These are phyloP conservation scores for Arthrobotrys sphaeroides DNA, from an alignment of 2,329 filamentous ascomycete species.

Conservation along the genomic window DNA sequence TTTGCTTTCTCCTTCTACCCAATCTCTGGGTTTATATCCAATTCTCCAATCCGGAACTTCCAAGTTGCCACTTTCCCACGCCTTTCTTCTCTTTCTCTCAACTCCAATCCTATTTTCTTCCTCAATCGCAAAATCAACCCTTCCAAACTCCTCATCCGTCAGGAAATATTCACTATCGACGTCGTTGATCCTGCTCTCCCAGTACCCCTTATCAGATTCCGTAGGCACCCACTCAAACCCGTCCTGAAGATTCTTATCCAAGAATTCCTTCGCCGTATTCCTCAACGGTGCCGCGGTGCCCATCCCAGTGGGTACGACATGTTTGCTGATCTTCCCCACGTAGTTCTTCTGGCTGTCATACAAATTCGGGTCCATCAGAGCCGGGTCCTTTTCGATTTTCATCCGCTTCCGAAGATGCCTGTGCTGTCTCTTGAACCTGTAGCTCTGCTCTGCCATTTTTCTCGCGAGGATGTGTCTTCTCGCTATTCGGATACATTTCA, in stretches of 20 bases:
- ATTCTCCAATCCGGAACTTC: background rate
- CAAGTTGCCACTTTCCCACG: background rate
- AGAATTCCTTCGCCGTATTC: background rate
- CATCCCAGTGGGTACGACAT: background rate
- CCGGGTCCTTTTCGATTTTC: background rate
- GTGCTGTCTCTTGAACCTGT: background rate
- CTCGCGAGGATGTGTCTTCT: conserved; percentile 11
- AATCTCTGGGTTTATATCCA: background rate
- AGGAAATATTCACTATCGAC: conserved; percentile 1
- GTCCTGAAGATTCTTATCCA: background rate
- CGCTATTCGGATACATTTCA: conserved; percentile 1
- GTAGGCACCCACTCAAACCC: conserved; percentile 18
- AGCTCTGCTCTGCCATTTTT: conserved; percentile 13
- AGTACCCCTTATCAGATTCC: background rate
- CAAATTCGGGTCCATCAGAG: background rate
- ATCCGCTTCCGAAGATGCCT: background rate
- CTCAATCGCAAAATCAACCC: background rate
- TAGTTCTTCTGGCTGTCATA: background rate
- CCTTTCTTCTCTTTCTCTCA: background rate
- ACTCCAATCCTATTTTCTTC: background rate
- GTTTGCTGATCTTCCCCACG: background rate
- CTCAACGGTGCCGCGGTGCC: background rate
- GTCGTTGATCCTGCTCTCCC: conserved; percentile 2
- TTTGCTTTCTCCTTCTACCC: background rate
- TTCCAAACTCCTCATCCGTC: background rate